Conservation (phyloP, 257 asterid genomes). For the Fraxinus excelsior region DNA sequence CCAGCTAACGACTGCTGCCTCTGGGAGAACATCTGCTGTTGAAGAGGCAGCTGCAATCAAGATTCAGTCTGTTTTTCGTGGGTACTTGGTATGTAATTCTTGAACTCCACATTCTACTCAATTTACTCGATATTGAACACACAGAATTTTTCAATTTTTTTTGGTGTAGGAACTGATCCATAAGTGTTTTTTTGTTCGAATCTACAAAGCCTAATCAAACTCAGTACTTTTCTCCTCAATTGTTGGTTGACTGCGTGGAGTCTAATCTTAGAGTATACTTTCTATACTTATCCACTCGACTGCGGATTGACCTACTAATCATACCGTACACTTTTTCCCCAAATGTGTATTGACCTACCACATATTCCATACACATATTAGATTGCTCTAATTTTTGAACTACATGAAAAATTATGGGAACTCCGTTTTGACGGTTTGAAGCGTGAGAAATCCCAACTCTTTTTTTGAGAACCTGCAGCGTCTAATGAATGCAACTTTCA, state of each 20-base stretch:
- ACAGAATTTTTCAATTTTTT: neutral
- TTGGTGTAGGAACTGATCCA: neutral
- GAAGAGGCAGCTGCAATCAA: conserved; percentile 67
- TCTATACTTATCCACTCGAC: neutral
- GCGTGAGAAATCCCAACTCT: too few species aligned
- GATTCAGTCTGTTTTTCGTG: conserved; percentile 83
- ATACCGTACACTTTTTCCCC: too few species aligned
- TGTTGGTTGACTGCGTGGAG: neutral
- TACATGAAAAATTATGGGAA: too few species aligned
- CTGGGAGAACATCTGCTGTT: conserved; percentile 24
- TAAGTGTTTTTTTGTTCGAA: too few species aligned
- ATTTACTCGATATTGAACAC: neutral
- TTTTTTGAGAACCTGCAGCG: too few species aligned
- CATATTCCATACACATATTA: too few species aligned
- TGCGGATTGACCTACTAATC: neutral
- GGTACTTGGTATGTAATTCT: conserved; percentile 58
- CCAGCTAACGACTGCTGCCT: conserved; percentile 49
- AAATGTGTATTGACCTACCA: too few species aligned
- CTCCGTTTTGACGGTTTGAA: too few species aligned
- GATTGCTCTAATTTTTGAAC: too few species aligned
- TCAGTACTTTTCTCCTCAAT: too few species aligned
- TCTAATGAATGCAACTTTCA: neutral
- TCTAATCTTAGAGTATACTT: neutral
- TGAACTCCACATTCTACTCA: neutral
- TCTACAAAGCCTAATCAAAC: too few species aligned